Conservation (phyloP, 805 yeast species). For the Yarrowia sp. region DNA sequence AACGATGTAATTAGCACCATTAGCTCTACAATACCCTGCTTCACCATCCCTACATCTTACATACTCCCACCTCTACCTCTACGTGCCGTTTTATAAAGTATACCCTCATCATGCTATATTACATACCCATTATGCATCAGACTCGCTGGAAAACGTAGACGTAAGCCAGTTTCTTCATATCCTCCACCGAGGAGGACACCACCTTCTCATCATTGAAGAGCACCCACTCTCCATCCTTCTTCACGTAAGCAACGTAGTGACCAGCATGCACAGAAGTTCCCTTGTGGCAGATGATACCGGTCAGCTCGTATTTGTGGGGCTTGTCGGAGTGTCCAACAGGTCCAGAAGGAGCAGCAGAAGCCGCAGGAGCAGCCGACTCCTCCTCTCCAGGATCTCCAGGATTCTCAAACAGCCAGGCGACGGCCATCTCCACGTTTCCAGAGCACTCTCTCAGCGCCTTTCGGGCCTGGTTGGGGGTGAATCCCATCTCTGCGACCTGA, state of each 20-base stretch:
- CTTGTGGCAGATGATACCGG: constrained; percentile 83
- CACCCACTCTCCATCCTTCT: constrained; percentile 65
- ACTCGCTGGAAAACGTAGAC: constrained; percentile 54
- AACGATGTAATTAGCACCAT: no score
- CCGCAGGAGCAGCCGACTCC: constrained; percentile 41
- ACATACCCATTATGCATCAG: constrained; percentile 1
- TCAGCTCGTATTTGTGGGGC: constrained; percentile 55
- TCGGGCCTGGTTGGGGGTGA: constrained; percentile 65
- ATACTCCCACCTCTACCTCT: no score
- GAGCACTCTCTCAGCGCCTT: constrained; percentile 71
- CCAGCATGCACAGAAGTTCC: constrained; percentile 91
- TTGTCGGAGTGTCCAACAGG: constrained; percentile 45
- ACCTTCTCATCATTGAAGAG: constrained; percentile 91
- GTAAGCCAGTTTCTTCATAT: constrained; percentile 58
- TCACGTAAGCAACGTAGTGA: constrained; percentile 83
- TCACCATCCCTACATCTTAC: no score
- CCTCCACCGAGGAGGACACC: constrained; percentile 58
- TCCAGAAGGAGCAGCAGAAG: constrained; percentile 42
- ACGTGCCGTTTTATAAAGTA: no score
- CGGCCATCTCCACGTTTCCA: constrained; percentile 74
- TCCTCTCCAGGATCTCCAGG: constrained; percentile 66
- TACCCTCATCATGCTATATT: constrained; percentile 33
- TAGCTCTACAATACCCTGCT: no score
- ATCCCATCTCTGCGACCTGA: constrained; percentile 77
- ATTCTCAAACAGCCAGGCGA: constrained; percentile 88